Evolutionary conservation across 1,284 basidiomycete species (phyloP).

Genomic region (Erythrobasidium hasegawianum): DNA sequence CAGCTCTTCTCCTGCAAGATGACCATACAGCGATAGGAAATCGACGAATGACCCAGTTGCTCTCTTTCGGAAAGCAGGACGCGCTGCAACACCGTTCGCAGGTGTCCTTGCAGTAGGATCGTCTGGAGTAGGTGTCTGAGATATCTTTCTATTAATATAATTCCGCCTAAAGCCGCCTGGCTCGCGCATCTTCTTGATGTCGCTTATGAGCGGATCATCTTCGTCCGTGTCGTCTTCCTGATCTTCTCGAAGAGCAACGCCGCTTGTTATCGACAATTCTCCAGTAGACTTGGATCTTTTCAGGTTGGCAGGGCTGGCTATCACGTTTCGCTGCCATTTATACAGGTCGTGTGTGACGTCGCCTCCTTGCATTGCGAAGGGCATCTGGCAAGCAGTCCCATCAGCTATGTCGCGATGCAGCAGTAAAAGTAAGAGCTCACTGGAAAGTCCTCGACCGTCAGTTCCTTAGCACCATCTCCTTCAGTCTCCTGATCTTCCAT

Average conservation of each 20-base stretch:
- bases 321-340: constrained; percentile 77
- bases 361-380: constrained; percentile 56
- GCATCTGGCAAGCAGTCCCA: too few species aligned
- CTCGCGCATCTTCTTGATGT: constrained; percentile 68
- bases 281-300: constrained; percentile 65
- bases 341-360: constrained; percentile 92
- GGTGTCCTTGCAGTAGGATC: background rate
- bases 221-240: constrained; percentile 21
- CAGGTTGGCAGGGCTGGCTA: constrained; percentile 60
- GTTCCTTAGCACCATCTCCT: constrained; percentile 41
- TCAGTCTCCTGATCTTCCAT: constrained; percentile 34
- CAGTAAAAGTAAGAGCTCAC: too few species aligned
- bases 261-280: constrained; percentile 50
- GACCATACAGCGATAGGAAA: constrained; percentile 85
- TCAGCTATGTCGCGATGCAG: too few species aligned
- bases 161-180: constrained; percentile 89
- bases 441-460: constrained; percentile 36
- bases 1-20: constrained; percentile 72
- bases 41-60: constrained; percentile 63
- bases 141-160: constrained; percentile 56
- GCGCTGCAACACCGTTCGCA: constrained; percentile 51
- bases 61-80: constrained; percentile 6
- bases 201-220: constrained; percentile 41
- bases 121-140: background rate
- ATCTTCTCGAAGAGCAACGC: constrained; percentile 8